These are phyloP conservation scores for Populus davidiana DNA, from an alignment of 345 rosid genomes.

Conservation along the genomic window DNA sequence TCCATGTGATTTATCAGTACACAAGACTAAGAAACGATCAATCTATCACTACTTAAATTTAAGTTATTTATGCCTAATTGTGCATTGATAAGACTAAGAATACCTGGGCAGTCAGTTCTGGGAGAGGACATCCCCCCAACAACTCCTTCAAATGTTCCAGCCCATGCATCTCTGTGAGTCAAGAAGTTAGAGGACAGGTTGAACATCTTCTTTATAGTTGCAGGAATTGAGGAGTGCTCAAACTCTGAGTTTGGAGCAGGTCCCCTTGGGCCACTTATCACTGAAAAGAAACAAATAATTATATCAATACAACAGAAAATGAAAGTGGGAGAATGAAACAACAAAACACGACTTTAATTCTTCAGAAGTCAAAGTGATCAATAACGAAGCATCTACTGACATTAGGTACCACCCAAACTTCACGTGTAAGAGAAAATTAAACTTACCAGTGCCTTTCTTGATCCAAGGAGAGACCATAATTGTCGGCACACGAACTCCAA, in stretches of 20 bases:
- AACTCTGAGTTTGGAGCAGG: constrained; percentile 74
- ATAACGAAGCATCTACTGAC: background rate
- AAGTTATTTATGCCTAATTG: background rate
- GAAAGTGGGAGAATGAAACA: background rate
- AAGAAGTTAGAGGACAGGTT: constrained; percentile 79
- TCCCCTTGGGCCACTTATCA: constrained; percentile 61
- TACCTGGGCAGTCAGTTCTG: constrained; percentile 90
- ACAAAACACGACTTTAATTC: background rate
- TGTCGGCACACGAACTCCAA: constrained; percentile 90
- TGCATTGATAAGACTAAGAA: background rate
- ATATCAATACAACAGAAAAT: background rate
- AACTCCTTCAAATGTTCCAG: constrained; percentile 81
- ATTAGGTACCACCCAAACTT: background rate
- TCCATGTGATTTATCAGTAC: background rate
- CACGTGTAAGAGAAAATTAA: background rate
- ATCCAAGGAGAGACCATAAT: constrained; percentile 97
- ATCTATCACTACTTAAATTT: background rate
- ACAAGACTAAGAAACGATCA: background rate
- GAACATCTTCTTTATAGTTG: constrained; percentile 90
- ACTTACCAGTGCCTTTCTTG: constrained; percentile 83
- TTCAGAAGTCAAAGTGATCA: constrained; percentile 2
- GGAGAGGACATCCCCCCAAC: constrained; percentile 62
- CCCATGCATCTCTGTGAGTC: constrained; percentile 98
- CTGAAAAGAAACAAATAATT: constrained; percentile 32
- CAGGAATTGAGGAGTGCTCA: constrained; percentile 94